Evolutionary conservation across 148 eudicot genomes (phyloP).

Genomic region (Camellia lanceoleosa): DNA sequence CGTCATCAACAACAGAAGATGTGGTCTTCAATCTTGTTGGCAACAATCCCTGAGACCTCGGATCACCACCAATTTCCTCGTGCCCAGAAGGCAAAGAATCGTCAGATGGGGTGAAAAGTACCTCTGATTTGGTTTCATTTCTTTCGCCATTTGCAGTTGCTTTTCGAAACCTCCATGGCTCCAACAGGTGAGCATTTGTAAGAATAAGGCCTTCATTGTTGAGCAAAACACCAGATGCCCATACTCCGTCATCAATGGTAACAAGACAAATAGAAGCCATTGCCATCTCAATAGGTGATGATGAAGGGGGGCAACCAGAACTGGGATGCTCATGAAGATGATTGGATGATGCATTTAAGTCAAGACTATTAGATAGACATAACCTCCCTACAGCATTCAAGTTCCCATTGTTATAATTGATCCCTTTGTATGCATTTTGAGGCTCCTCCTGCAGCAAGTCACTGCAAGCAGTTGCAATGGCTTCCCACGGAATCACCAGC

Average conservation of each 20-base stretch:
- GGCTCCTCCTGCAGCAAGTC: slow-evolving; percentile 41
- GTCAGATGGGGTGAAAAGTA: slow-evolving; percentile 19
- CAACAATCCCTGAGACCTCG: slow-evolving; percentile 18
- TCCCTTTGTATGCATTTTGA: slow-evolving; percentile 24
- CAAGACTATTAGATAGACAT: slow-evolving; percentile 18
- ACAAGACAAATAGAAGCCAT: slow-evolving; percentile 77
- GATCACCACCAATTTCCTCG: slow-evolving; percentile 13
- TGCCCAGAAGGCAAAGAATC: slow-evolving; percentile 17
- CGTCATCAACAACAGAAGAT: slow-evolving; percentile 28
- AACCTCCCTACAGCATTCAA: slow-evolving; percentile 27
- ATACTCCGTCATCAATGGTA: slow-evolving; percentile 66
- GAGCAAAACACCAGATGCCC: slow-evolving; percentile 96
- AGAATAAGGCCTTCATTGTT: slow-evolving; percentile 79
- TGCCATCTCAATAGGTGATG: slow-evolving; percentile 57
- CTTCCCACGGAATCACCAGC: slow-evolving; percentile 92
- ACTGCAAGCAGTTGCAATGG: slow-evolving; percentile 68
- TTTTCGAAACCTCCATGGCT: slow-evolving; percentile 91
- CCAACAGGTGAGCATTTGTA: slow-evolving; percentile 95
- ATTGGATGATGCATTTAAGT: slow-evolving; percentile 19
- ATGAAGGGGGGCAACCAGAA: slow-evolving; percentile 22
- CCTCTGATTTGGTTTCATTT: slow-evolving; percentile 31
- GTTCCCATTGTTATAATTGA: slow-evolving; percentile 19
- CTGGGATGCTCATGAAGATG: slow-evolving; percentile 21
- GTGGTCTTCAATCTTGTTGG: slow-evolving; percentile 20
- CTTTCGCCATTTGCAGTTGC: slow-evolving; percentile 37